These are phyloP conservation scores for Phytophthora aleatoria DNA, from an alignment of 352 stramenopile genomes.

Conservation along the genomic window DNA sequence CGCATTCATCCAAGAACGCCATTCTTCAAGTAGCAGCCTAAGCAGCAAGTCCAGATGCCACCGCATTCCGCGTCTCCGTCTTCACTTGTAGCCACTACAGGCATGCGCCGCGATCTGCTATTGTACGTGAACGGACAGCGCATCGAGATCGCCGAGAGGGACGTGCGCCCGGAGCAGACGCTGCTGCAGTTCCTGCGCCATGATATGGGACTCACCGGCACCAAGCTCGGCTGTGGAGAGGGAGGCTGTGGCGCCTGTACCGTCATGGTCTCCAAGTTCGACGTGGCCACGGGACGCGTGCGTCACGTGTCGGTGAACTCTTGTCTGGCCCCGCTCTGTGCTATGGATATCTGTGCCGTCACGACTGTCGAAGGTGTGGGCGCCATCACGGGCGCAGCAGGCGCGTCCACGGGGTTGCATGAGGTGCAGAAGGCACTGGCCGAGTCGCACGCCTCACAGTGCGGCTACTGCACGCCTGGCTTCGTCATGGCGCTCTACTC, in stretches of 20 bases:
- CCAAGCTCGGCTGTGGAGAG: constrained; percentile 93
- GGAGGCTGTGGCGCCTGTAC: constrained; percentile 97
- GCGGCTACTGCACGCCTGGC: constrained; percentile 92
- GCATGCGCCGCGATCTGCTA: constrained; percentile 57
- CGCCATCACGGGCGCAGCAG: constrained; percentile 32
- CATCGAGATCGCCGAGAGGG: constrained; percentile 48
- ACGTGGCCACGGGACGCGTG: constrained; percentile 48
- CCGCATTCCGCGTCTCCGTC: constrained; percentile 13
- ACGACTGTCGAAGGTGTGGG: constrained; percentile 88
- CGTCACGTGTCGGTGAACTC: constrained; percentile 86
- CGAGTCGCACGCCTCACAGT: constrained; percentile 94
- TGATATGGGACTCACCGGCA: constrained; percentile 73
- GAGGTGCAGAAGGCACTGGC: constrained; percentile 88
- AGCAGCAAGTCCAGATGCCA: constrained; percentile 12
- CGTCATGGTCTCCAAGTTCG: constrained; percentile 90
- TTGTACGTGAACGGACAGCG: constrained; percentile 81
- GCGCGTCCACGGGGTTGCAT: constrained; percentile 58
- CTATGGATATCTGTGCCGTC: constrained; percentile 83
- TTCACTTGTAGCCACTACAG: background rate
- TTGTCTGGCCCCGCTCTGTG: constrained; percentile 83
- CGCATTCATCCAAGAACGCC: background rate
- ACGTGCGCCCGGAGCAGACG: constrained; percentile 75
- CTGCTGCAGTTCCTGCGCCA: constrained; percentile 86
- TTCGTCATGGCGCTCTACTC: constrained; percentile 88
- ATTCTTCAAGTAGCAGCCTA: constrained; percentile 20